Base-by-base conservation (phyloP, 768 basidiomycete genomes). In the Epithele typhae region DNA sequence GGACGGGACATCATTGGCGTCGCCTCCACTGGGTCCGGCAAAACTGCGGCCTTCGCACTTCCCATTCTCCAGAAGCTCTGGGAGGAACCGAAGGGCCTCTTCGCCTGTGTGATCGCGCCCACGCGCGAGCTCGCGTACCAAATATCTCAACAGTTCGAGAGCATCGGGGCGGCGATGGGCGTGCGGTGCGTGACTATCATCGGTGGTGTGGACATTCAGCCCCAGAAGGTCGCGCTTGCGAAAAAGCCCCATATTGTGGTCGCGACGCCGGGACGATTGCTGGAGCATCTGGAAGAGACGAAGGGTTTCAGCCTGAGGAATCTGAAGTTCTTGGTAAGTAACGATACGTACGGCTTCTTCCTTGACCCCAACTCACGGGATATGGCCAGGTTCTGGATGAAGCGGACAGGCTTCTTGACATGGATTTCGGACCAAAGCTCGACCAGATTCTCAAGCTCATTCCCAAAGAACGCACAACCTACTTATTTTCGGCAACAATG, bases 111-210 rank as follows among this genome's bases (percentile, higher is more conserved):
- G 14, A 75, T 99, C 32, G 93, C 95, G 14, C 96, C 96, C 11
- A 99, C 96, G n/a, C 84, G 95, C 59, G 96, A 99, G 69, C 74
- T 99, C 56, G 96, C 96, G 25, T 94, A 87, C 68, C 96, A 99
- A 68, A 99, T 99, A 61, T 84, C 92, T n/a, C 88, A 97, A 56
- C 92, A 95, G 60, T 92, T 99, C 59, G 89, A 94, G 55, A 79
- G 89, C 2, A 70, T 99, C 27, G 96, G 96, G 7, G 83, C 91
- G 21, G 77, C 86, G 10, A 92, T 98, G 76, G 96, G 95, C 24
- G 93, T 92, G 5, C 80, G 96, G 27, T 89, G 87, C 60, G 81
- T 82, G 0, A 89, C 92, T 10, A 79, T 99, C 51, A 89, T 98
- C n/a, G 96, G 96, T 59, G 96, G 96, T 19, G 81, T 94, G 74